Evolutionary conservation across 768 basidiomycete genomes (phyloP).

Genomic region (Hericium erinaceus): DNA sequence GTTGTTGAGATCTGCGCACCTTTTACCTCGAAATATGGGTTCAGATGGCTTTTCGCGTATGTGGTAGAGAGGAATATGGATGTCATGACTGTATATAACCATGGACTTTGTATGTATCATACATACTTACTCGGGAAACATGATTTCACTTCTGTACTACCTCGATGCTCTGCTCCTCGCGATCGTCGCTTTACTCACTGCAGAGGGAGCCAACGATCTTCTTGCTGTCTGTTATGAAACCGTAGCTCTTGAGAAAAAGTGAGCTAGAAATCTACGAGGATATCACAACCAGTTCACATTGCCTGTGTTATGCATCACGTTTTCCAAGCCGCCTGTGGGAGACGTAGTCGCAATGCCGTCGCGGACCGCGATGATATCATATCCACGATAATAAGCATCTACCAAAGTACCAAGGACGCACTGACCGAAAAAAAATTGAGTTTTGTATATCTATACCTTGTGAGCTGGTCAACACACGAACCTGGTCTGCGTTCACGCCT

Average conservation of each 20-base stretch:
- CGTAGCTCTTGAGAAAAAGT: constrained; percentile 1
- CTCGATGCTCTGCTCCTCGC: no score
- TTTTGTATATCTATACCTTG: background rate
- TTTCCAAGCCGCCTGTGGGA: constrained; percentile 46
- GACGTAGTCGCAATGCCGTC: constrained; percentile 59
- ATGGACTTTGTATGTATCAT: no score
- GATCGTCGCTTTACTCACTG: no score
- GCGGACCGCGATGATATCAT: constrained; percentile 49
- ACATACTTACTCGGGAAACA: no score
- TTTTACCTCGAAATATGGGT: no score
- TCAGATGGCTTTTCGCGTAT: no score
- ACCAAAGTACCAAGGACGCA: constrained; percentile 57
- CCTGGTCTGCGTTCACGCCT: constrained; percentile 64
- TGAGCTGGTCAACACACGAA: constrained; percentile 12
- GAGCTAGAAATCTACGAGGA: background rate
- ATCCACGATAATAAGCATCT: constrained; percentile 56
- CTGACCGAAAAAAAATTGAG: constrained; percentile 20
- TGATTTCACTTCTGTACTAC: no score
- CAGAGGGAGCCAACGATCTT: background rate
- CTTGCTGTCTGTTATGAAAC: constrained; percentile 3
- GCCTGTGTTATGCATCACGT: constrained; percentile 45
- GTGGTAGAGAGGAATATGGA: no score
- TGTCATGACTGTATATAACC: no score
- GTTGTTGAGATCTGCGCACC: no score
- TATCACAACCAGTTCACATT: constrained; percentile 31